These are phyloP conservation scores for Sarocladium strictum DNA, from an alignment of 2,329 filamentous ascomycete genomes.

Conservation along the genomic window DNA sequence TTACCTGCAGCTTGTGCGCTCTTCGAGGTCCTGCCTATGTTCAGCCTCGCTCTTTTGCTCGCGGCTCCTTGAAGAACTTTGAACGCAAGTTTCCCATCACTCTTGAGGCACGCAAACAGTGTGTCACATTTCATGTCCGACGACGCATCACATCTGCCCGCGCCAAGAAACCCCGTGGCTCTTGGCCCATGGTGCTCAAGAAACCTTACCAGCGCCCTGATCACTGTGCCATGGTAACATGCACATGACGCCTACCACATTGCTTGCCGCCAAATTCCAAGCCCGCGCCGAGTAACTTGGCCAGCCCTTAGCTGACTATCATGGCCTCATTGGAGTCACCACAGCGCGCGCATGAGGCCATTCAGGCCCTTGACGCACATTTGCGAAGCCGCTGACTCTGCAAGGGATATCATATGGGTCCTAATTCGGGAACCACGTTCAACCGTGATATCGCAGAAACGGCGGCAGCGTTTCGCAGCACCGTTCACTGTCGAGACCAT, in stretches of 20 bases:
- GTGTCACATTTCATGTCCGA: neutral
- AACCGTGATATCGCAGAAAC: neutral
- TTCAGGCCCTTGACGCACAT: neutral
- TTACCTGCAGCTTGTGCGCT: no score
- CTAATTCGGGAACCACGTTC: neutral
- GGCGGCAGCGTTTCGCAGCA: neutral
- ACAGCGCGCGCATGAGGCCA: constrained; percentile 1
- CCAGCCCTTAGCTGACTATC: neutral
- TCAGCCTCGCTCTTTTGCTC: no score
- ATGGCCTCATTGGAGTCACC: neutral
- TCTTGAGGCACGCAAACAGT: neutral
- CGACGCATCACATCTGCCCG: constrained; percentile 5
- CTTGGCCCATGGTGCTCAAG: neutral
- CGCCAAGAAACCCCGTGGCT: neutral
- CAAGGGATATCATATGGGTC: neutral
- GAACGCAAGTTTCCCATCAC: no score
- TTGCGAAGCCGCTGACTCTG: neutral
- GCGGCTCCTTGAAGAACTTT: no score
- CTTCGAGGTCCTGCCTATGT: no score
- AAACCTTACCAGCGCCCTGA: neutral
- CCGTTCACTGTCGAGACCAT: neutral
- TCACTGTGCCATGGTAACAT: neutral
- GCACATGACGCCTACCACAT: neutral
- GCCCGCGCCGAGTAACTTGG: constrained; percentile 2
- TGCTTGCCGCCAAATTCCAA: neutral